A percentile compares a stretch with the other conserved stretches of the same genome.
These are phyloP conservation scores for Ceratobasidium sp. DNA, from an alignment of 1,284 basidiomycete genomes.

Conservation along the genomic window DNA sequence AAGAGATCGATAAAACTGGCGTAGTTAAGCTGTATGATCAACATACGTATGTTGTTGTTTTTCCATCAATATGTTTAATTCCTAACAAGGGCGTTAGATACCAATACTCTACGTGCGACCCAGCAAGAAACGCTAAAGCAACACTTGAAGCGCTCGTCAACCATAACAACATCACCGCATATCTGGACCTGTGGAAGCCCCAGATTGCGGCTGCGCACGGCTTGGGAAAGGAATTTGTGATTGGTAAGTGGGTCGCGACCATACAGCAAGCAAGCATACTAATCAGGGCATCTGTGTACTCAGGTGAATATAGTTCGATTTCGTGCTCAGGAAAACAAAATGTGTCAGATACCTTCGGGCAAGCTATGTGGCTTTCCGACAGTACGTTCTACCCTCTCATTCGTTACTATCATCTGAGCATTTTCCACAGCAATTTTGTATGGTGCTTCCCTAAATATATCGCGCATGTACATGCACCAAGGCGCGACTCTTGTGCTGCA, in stretches of 20 bases:
- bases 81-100: conserved; percentile 53
- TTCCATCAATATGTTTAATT: not conserved
- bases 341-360: conserved; percentile 60
- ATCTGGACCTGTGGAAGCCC: conserved; percentile 60
- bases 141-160: conserved; percentile 58
- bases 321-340: conserved; percentile 61
- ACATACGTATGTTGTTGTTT: conserved; percentile 54
- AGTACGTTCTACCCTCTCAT: conserved; percentile 51
- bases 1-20: conserved; percentile 56
- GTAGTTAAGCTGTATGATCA: conserved; percentile 58
- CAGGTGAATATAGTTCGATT: conserved; percentile 58
- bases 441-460: conserved; percentile 57
- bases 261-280: not conserved
- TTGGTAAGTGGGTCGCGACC: conserved; percentile 51
- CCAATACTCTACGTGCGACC: conserved; percentile 61
- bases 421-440: conserved; percentile 56
- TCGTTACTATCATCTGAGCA: not conserved
- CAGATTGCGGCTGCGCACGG: conserved; percentile 58
- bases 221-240: conserved; percentile 57
- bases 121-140: conserved; percentile 57
- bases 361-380: conserved; percentile 59
- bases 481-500: conserved; percentile 60
- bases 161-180: conserved; percentile 59
- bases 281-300: not conserved
- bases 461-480: conserved; percentile 59